These are phyloP conservation scores for Agrostemma githago DNA, from an alignment of 148 eudicot species.

Conservation along the genomic window DNA sequence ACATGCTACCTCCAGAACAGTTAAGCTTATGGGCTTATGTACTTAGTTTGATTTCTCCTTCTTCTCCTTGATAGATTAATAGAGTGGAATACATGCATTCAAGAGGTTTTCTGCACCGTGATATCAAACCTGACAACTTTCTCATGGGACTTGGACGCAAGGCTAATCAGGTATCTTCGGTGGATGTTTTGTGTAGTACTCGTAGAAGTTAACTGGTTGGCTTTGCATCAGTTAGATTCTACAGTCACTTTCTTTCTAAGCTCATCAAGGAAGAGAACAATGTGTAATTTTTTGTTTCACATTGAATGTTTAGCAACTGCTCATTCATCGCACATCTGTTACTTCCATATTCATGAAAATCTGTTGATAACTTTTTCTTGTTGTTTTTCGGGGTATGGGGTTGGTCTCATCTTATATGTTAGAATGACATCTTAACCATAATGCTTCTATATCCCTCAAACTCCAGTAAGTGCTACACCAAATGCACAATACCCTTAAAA, in stretches of 20 bases:
- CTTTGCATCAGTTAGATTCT: conserved; percentile 3
- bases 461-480: neutral
- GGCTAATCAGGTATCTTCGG: conserved; percentile 78
- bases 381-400: neutral
- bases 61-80: conserved; percentile 42
- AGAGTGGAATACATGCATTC: conserved; percentile 94
- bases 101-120: conserved; percentile 99
- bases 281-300: neutral
- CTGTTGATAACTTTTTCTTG: neutral
- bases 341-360: neutral
- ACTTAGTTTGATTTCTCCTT: conserved; percentile 6
- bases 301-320: neutral
- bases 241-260: neutral
- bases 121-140: conserved; percentile 96
- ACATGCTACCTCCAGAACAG: conserved; percentile 17
- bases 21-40: neutral
- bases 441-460: neutral
- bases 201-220: neutral
- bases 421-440: neutral
- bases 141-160: conserved; percentile 96
- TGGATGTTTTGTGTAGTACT: neutral
- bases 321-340: neutral
- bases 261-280: neutral
- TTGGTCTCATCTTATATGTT: neutral
- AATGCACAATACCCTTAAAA: neutral